Conservation (phyloP, 1,139 yeast species). For the Meyerozyma athensensis region DNA sequence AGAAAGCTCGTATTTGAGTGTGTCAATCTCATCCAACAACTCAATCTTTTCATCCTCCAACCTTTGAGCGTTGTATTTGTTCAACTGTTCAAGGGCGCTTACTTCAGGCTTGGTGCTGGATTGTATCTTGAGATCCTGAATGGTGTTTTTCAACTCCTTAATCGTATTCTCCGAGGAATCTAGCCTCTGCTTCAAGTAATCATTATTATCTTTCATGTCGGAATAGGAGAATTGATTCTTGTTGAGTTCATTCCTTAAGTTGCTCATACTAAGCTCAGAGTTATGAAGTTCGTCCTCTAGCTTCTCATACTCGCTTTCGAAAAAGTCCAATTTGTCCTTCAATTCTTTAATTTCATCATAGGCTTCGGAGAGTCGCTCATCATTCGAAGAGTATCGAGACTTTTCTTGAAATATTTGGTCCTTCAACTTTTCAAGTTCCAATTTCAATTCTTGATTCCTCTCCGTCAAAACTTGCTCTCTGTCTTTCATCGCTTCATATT, state of each 20-base stretch:
- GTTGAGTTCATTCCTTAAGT: conserved; percentile 5
- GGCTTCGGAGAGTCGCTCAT: conserved; percentile 8
- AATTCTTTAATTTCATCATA: conserved; percentile 18
- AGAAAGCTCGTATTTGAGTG: conserved; percentile 8
- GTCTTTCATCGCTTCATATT: conserved; percentile 16
- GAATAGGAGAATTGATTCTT: too few relatives aligned
- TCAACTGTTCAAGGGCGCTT: conserved; percentile 22
- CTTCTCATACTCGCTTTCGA: conserved; percentile 24
- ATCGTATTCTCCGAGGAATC: conserved; percentile 10
- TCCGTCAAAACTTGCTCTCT: conserved; percentile 16
- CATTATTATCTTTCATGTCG: not conserved
- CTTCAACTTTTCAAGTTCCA: conserved; percentile 17
- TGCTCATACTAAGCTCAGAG: conserved; percentile 14
- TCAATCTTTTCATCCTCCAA: conserved; percentile 17
- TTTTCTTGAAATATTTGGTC: conserved; percentile 18
- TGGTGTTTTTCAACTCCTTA: conserved; percentile 17
- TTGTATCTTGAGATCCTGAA: conserved; percentile 9
- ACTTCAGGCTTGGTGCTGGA: conserved; percentile 11
- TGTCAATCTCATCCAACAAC: conserved; percentile 8
- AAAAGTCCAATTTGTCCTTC: conserved; percentile 21
- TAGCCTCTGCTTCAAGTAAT: conserved; percentile 10
- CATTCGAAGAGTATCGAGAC: conserved; percentile 12
- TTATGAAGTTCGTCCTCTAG: conserved; percentile 17
- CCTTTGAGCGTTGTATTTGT: conserved; percentile 16
- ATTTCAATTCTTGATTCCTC: conserved; percentile 17